Conservation (phyloP, 176 grass and related monocot species). For the Musa schizocarpa region DNA sequence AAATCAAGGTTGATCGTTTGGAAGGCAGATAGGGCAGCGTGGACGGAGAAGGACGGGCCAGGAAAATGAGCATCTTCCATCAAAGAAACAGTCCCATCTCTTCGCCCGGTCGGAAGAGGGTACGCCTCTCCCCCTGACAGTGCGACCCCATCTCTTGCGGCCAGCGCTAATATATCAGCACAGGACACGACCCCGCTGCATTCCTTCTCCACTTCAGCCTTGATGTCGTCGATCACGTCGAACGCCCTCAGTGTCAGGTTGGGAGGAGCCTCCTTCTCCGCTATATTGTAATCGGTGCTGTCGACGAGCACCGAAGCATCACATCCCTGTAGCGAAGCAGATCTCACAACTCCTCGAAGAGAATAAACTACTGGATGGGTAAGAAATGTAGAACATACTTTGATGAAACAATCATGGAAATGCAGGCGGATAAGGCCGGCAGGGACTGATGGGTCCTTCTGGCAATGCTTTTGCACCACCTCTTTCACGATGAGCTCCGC, state of each 20-base stretch:
- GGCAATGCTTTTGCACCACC: conserved; percentile 5
- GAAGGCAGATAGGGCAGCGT: conserved; percentile 13
- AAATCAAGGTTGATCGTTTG: conserved; percentile 12
- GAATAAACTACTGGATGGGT: background rate
- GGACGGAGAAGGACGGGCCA: conserved; percentile 18
- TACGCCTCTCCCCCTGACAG: conserved; percentile 15
- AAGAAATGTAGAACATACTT: background rate
- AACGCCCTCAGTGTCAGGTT: conserved; percentile 32
- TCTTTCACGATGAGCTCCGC: conserved; percentile 18
- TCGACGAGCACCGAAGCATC: conserved; percentile 40
- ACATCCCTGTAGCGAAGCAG: conserved; percentile 9
- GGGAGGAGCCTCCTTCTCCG: conserved; percentile 34
- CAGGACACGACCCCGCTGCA: conserved; percentile 38
- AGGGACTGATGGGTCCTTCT: background rate
- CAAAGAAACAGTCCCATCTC: conserved; percentile 29
- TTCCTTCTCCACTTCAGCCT: conserved; percentile 26
- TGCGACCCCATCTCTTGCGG: conserved; percentile 22
- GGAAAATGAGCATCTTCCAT: conserved; percentile 32
- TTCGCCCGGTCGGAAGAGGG: conserved; percentile 26
- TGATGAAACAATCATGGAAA: conserved; percentile 24
- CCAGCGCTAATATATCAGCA: conserved; percentile 30
- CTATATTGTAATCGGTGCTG: conserved; percentile 18
- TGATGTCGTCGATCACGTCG: conserved; percentile 36
- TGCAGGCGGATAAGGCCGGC: conserved; percentile 20
- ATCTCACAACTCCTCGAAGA: background rate